Conservation (phyloP, 2,329 filamentous ascomycete genomes). For the Metarhizium robertsii region DNA sequence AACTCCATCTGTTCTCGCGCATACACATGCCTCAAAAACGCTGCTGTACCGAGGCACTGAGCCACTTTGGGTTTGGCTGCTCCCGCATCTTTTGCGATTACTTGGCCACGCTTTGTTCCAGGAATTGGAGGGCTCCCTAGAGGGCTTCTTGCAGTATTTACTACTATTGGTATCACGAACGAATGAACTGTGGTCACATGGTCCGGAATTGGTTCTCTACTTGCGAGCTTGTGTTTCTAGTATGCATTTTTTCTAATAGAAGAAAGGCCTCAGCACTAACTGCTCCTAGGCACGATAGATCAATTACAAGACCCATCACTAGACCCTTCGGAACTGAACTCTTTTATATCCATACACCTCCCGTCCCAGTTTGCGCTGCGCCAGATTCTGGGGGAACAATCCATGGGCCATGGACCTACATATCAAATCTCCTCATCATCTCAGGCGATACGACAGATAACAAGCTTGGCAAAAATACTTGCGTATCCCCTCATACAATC, state of each 20-base stretch:
- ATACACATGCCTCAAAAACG: conserved; percentile 27
- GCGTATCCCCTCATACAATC: conserved; percentile 28
- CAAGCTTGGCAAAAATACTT: conserved; percentile 34
- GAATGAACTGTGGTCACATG: conserved; percentile 38
- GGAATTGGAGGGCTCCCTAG: conserved; percentile 40
- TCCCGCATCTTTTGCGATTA: conserved; percentile 47
- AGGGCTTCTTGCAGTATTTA: conserved; percentile 40
- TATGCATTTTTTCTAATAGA: conserved; percentile 17
- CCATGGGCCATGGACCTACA: conserved; percentile 18
- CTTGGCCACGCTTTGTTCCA: conserved; percentile 42
- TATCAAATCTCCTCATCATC: conserved; percentile 30
- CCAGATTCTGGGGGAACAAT: conserved; percentile 21
- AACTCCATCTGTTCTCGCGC: conserved; percentile 58
- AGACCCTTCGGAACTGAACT: conserved; percentile 17
- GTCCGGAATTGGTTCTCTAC: conserved; percentile 35
- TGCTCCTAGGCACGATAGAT: conserved; percentile 20
- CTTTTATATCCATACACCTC: conserved; percentile 20
- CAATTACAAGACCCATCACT: conserved; percentile 24
- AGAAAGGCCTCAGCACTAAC: conserved; percentile 9
- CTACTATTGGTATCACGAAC: conserved; percentile 34
- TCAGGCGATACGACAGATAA: conserved; percentile 38
- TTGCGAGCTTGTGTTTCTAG: conserved; percentile 37
- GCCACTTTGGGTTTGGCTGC: conserved; percentile 57
- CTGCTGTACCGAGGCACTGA: conserved; percentile 46
- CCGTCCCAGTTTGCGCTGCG: conserved; percentile 29